Evolutionary conservation across 495 filamentous ascomycete genomes (phyloP).

Genomic region (Penicillium canescens): DNA sequence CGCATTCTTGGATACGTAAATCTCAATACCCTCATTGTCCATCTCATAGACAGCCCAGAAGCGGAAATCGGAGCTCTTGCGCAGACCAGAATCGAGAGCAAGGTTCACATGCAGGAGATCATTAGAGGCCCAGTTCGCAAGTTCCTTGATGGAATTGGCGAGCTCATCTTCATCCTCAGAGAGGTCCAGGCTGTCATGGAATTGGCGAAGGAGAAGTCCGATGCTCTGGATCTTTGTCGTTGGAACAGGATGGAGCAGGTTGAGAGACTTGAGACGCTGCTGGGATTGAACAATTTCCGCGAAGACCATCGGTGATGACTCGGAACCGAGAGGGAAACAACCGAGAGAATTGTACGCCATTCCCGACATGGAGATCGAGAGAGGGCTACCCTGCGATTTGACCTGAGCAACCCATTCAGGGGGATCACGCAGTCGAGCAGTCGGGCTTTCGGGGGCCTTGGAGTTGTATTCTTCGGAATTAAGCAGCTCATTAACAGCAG

Average conservation of each 20-base stretch:
- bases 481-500: constrained; percentile 26
- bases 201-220: constrained; percentile 30
- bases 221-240: constrained; percentile 35
- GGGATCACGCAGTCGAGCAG: constrained; percentile 29
- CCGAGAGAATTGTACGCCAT: constrained; percentile 49
- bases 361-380: constrained; percentile 51
- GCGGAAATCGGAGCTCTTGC: constrained; percentile 43
- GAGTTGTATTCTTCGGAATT: constrained; percentile 23
- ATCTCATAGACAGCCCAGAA: constrained; percentile 58
- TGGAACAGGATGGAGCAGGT: constrained; percentile 47
- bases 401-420: constrained; percentile 42
- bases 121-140: constrained; percentile 30
- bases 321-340: constrained; percentile 57
- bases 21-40: constrained; percentile 42
- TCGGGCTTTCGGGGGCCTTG: constrained; percentile 6
- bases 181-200: constrained; percentile 26
- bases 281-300: constrained; percentile 52
- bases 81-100: constrained; percentile 57
- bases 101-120: constrained; percentile 38
- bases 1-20: constrained; percentile 58
- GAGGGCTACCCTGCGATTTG: constrained; percentile 42
- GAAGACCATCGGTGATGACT: constrained; percentile 44
- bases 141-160: constrained; percentile 30
- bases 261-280: constrained; percentile 44
- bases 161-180: constrained; percentile 20